These are phyloP conservation scores for Ceriops tagal DNA, from an alignment of 345 rosid species.

Conservation along the genomic window DNA sequence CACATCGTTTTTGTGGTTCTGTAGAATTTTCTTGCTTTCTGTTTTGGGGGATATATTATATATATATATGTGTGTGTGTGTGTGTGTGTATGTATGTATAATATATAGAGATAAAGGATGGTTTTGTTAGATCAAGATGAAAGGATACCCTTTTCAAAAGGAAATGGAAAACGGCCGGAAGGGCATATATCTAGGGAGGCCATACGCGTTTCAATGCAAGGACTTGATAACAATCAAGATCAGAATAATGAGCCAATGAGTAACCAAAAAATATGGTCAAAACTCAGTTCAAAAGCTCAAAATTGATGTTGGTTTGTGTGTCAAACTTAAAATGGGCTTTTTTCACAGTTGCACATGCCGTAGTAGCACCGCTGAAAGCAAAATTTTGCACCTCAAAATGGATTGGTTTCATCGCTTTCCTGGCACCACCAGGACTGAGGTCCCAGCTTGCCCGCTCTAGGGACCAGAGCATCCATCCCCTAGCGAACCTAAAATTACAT, in stretches of 20 bases:
- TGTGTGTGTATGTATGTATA: too few relatives aligned
- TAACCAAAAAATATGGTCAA: not conserved
- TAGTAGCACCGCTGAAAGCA: conserved; percentile 2
- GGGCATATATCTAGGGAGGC: too few relatives aligned
- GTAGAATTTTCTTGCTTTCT: conserved; percentile 13
- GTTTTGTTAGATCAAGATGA: not conserved
- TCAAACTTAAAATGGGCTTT: not conserved
- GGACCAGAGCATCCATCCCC: conserved; percentile 14
- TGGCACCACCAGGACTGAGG: conserved; percentile 5
- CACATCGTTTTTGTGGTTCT: not conserved
- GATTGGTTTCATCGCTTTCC: not conserved
- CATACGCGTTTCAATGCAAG: too few relatives aligned
- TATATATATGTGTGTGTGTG: too few relatives aligned
- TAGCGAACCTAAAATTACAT: conserved; percentile 4
- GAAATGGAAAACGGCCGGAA: not conserved
- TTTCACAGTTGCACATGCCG: not conserved
- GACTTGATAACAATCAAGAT: not conserved
- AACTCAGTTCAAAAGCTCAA: not conserved
- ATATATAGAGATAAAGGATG: too few relatives aligned
- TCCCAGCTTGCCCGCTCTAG: not conserved
- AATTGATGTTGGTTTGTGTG: not conserved
- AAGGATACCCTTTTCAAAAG: conserved; percentile 3
- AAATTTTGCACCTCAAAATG: not conserved
- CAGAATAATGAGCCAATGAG: conserved; percentile 12
- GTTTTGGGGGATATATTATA: not conserved